Percentiles rank a stretch among this genome's conserved stretches.
Evolutionary conservation across 1,139 yeast species (phyloP).

Genomic region (Pichia cactophila): DNA sequence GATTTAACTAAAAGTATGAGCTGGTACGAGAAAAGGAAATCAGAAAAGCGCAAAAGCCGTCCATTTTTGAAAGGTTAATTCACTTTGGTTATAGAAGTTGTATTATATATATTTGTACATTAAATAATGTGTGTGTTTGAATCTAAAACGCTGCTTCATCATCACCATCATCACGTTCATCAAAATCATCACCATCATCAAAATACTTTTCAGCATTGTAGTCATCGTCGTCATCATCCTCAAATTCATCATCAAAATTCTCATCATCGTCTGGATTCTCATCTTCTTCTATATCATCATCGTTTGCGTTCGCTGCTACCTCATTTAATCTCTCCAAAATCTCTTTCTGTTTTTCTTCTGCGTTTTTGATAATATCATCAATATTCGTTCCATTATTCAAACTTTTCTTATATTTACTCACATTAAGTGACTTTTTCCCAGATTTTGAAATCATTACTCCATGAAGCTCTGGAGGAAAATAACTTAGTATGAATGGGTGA

Average conservation of each 20-base stretch:
- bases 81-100: not conserved
- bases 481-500: constrained; percentile 65
- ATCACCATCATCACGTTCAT: constrained; percentile 45
- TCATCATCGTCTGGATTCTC: constrained; percentile 61
- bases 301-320: constrained; percentile 41
- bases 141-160: constrained; percentile 61
- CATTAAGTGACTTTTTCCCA: constrained; percentile 40
- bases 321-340: constrained; percentile 54
- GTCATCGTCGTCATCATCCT: constrained; percentile 68
- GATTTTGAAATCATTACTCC: constrained; percentile 42
- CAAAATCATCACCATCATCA: constrained; percentile 49
- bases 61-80: no score
- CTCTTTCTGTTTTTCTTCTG: constrained; percentile 33
- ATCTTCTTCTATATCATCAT: constrained; percentile 30
- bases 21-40: constrained; percentile 15
- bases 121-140: not conserved
- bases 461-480: constrained; percentile 78
- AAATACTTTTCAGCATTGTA: constrained; percentile 73
- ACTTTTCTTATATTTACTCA: constrained; percentile 41
- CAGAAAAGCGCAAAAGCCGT: constrained; percentile 6
- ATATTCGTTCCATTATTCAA: constrained; percentile 31
- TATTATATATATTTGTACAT: not conserved
- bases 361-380: constrained; percentile 27
- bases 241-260: constrained; percentile 72
- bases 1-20: constrained; percentile 2